Base-by-base conservation (phyloP, 306 rosid species). In the Psophocarpus tetragonolobus region DNA sequence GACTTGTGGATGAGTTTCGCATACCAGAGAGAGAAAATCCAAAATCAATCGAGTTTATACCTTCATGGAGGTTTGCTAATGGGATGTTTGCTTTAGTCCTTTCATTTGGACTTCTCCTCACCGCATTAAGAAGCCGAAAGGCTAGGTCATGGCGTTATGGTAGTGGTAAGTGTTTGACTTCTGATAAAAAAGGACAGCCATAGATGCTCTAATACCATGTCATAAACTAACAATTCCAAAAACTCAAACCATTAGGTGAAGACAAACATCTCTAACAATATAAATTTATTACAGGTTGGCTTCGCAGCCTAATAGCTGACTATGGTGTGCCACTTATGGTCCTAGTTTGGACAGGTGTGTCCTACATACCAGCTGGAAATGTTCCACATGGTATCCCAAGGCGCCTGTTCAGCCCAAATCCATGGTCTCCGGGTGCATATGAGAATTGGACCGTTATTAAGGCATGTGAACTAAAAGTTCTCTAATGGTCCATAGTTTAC, bases 121-220 rank as follows among this genome's bases (percentile, higher is more conserved):
- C 99, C 51, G 98, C 92, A 29, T 83, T 96, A 68, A 86, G 64
- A 74, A 96, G 99, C 81, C 81, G 99, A 77, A 96, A 96, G 74
- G 99, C 99, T 9, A 93, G 98, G 78, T 90, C 97, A 4, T 96
- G 99, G 99, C 97, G 99, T 30, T 96, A 96, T 58, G 99, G 99
- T 33, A 72, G 90, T 5, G 99, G 99, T 92, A 83, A 73, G 91
- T 67, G 17, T 32, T 29, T 35, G 9, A 8, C 42, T 73, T 65
- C 30, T 77, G 14, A 35, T 61, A 3, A 54, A 21, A 8, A 20
- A 53, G 14, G 9, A 8, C 32, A 21, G 15, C 14, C 39, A 13
- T 18, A 12, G 6, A 57, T 21, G 39, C 36, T 27, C 21, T 14
- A 27, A 29, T 15, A 29, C 21, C 66, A 27, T 60, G 39, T 60